Evolutionary conservation across 768 basidiomycete genomes (phyloP), one percentile per base, ranked within the genome.

Genomic region (Leccinum longicurvipes): DNA sequence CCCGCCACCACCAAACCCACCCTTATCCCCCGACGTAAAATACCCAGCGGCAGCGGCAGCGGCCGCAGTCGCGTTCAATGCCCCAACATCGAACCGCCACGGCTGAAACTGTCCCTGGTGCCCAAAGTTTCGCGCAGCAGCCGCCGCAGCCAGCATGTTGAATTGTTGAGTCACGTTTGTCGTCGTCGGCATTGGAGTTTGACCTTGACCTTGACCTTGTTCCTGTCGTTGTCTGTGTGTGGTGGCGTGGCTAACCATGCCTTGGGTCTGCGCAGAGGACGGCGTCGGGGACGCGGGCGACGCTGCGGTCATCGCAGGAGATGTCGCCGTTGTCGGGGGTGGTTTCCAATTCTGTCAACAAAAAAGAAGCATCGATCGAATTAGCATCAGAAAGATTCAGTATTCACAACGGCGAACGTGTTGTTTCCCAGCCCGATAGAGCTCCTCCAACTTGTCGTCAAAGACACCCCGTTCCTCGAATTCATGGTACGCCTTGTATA

Each of bases 381-480:
- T 19, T 19, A 3, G 19, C 10, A 19, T 41, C 39, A 41, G 10
- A 3, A 41, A 19, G 3, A 36, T 5, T 15, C 0, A 36, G 1
- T 41, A 19, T 19, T 19, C 19, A 11, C 41, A 34, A 23, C 11
- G n/a, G 75, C 85, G 60, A 60, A 89, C 90, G 57, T 84, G 79
- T 81, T 85, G 84, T 49, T 82, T 78, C 1, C 91, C 91, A 65
- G 89, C 86, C 34, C 83, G 80, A 63, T 93, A 93, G 10, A 92
- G 71, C 62, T 91, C 86, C 3, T 98, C 94, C 57, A 99, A 77
- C 60, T 93, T 91, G 54, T 87, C 81, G 60, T 96, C 93, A 69
- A 97, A 96, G 5, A 80, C 68, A 1, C 86, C 87, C 45, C 84
- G 79, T 27, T 81, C 85, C 66, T 94, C 88, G 47, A 92, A 85